Base-by-base conservation (phyloP, 352 stramenopile species). In the Globisporangium heterothallicum region DNA sequence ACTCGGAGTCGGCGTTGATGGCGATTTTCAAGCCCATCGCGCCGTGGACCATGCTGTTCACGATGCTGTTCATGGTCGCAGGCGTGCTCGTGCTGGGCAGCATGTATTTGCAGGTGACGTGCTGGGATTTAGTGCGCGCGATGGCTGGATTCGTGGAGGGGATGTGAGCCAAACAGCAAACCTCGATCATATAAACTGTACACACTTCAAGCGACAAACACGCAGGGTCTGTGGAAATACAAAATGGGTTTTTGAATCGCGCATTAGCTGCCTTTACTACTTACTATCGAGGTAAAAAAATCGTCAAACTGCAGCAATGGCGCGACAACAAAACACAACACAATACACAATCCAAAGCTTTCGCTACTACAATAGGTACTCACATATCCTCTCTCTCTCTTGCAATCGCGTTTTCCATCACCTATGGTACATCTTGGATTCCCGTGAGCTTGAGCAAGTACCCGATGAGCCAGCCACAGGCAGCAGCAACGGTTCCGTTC, bases 371-470 rank as follows among this genome's bases (percentile, higher is more conserved):
- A n/a, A 9, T 29, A 16, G 27, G 10, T 42, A 52, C 30, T 52
- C 27, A 38, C 45, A 38, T 29, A 26, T 27, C 26, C 27, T 27
- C 24, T 32, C 10, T 19, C 40, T 48, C 36, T 56, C 18, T 55
- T 52, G 21, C 18, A 36, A 21, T 42, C n/a, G 44, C 9, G 8
- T 24, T 22, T 21, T 53, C n/a, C 29, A 38, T 5, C 32, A 38
- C 24, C 69, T 82, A 85, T 58, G 63, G 64, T 26, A 85, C 69
- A 48, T 90, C 72, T 58, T 89, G 75, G 62, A 92, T 86, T 48
- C 81, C 81, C 22, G 79, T 89, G 53, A 90, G 73, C 51, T 88
- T 67, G 48, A 92, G 66, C 66, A 89, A 59, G 60, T 87, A 92
- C 46, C 82, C 82, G 36, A 92, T 92, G 53, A 92, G 19, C 78